Conservation (phyloP, 331 rosid species). For the Quercus tomentella region DNA sequence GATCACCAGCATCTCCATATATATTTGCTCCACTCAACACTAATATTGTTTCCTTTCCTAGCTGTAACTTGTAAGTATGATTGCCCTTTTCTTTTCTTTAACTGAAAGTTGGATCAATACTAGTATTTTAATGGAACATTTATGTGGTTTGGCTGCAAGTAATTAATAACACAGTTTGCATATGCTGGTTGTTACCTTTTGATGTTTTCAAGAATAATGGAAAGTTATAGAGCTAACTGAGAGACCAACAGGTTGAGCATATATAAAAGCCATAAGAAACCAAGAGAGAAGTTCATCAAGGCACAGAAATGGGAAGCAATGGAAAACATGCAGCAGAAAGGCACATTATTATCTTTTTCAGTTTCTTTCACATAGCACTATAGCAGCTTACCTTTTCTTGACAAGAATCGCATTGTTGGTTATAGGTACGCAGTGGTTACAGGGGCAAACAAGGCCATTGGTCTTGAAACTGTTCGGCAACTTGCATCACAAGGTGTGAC, state of each 20-base stretch:
- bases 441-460: conserved; percentile 55
- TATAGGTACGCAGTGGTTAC: conserved; percentile 43
- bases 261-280: neutral
- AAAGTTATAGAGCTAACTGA: neutral
- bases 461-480: conserved; percentile 39
- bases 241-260: neutral
- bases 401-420: too few species aligned
- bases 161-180: too few species aligned
- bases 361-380: neutral
- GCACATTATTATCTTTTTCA: neutral
- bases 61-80: too few species aligned
- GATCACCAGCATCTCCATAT: too few species aligned
- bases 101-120: too few species aligned
- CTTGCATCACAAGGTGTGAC: conserved; percentile 31
- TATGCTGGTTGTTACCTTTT: too few species aligned
- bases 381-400: too few species aligned
- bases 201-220: neutral
- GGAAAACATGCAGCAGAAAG: conserved; percentile 11
- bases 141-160: too few species aligned
- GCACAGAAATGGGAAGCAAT: neutral
- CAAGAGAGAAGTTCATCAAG: neutral
- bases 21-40: too few species aligned
- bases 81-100: too few species aligned
- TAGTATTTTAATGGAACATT: too few species aligned
- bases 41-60: too few species aligned